phyloP scores from a whole-genome alignment of 441 rosid genomes.

The Erysimum pusillum region DNA sequence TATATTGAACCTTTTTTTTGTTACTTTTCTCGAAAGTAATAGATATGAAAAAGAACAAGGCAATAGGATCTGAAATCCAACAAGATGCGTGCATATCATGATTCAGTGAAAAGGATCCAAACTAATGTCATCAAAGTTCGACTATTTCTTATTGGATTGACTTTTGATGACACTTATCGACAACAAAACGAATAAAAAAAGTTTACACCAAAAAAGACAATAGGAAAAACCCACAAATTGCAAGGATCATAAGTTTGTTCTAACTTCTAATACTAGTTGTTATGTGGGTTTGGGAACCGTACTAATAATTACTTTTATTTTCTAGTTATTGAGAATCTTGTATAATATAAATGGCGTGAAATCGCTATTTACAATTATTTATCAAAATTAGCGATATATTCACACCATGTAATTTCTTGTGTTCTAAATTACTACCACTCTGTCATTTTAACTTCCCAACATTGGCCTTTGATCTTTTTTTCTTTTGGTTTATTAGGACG shows the following conservation, averaged over 20 bases:
- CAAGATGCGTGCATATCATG: slow-evolving; percentile 39
- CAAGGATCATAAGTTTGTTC: slow-evolving; percentile 28
- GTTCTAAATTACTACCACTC: neutral
- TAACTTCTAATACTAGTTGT: slow-evolving; percentile 41
- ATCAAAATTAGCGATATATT: neutral
- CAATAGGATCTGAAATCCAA: slow-evolving; percentile 35
- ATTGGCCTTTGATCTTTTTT: neutral
- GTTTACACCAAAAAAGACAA: slow-evolving; percentile 34
- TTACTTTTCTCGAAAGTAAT: neutral
- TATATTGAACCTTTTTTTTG: neutral
- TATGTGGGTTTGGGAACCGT: slow-evolving; percentile 36
- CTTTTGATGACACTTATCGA: slow-evolving; percentile 46
- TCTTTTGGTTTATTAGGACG: too few species aligned
- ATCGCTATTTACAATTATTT: too few species aligned
- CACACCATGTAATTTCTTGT: neutral
- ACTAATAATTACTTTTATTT: neutral
- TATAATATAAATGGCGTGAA: neutral
- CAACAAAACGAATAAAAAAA: slow-evolving; percentile 35
- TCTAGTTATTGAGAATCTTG: neutral
- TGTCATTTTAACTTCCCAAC: neutral
- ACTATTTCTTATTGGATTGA: slow-evolving; percentile 43
- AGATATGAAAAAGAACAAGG: neutral
- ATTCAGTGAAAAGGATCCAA: slow-evolving; percentile 43
- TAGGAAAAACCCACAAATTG: slow-evolving; percentile 27
- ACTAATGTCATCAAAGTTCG: slow-evolving; percentile 35